These are phyloP conservation scores for Phlebopus sp. DNA, from an alignment of 1,284 basidiomycete genomes.

Conservation along the genomic window DNA sequence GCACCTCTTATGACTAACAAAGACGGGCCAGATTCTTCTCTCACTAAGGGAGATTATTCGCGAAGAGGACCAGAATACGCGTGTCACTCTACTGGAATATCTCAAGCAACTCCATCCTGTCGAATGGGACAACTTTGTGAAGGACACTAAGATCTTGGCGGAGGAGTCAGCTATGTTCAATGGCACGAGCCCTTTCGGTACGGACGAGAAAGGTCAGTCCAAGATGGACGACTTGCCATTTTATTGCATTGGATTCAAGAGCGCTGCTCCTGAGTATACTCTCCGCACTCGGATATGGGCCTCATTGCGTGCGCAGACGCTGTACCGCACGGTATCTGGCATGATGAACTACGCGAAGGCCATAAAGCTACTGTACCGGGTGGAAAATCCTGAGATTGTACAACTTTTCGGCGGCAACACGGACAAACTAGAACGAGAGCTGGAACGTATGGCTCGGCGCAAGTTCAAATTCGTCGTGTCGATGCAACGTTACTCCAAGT, in stretches of 20 bases:
- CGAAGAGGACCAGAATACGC: conserved; percentile 93
- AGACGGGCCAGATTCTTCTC: conserved; percentile 65
- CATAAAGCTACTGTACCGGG: conserved; percentile 98
- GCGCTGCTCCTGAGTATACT: conserved; percentile 96
- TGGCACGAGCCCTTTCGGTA: conserved; percentile 74
- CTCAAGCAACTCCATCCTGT: conserved; percentile 97
- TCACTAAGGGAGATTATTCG: conserved; percentile 95
- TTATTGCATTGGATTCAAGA: conserved; percentile 99
- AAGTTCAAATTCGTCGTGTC: conserved; percentile 99
- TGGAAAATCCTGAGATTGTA: conserved; percentile 98
- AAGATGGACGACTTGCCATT: conserved; percentile 96
- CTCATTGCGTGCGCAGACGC: conserved; percentile 94
- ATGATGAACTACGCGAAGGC: conserved; percentile 99
- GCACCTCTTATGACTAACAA: conserved; percentile 9
- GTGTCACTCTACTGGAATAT: conserved; percentile 94
- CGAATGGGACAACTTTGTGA: conserved; percentile 99
- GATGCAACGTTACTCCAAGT: conserved; percentile 99
- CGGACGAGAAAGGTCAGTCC: conserved; percentile 83
- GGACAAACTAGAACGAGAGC: conserved; percentile 93
- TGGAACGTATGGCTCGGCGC: conserved; percentile 95
- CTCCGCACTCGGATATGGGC: conserved; percentile 99
- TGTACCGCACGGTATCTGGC: conserved; percentile 97
- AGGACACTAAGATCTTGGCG: conserved; percentile 98
- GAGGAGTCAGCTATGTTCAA: conserved; percentile 91
- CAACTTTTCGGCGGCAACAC: conserved; percentile 97